Base-by-base conservation (phyloP, 352 stramenopile species). In the Phytophthora pini region DNA sequence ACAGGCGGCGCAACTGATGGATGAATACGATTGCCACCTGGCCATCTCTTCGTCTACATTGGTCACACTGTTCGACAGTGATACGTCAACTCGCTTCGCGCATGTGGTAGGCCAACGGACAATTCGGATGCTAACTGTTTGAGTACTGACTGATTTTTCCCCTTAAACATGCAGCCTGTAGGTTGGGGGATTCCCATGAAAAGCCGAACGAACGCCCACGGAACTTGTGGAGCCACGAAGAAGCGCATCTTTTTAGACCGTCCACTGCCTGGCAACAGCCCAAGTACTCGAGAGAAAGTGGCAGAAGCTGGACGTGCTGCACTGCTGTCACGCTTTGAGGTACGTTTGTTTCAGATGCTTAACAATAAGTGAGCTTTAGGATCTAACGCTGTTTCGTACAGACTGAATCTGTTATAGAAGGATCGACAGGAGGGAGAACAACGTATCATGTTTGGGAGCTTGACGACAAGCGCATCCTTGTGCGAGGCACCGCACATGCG, bases 361-460 rank as follows among this genome's bases (percentile, higher is more conserved):
- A 43, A 40, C 4, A 9, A 38, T 20, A 20, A 20, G 17, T 20
- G 17, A 20, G 17, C 0, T 17, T 15, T 29, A 4, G 8, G 6
- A 12, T 34, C 31, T 36, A 36, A 36, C 31, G 10, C 20, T 11
- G 20, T 32, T 40, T 31, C 7, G 11, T 61, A 20, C n/a, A 73
- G 69, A 27, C 26, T 4, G 56, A 74, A 24, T 74, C 69, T 17
- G 29, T 68, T 31, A 15, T 39, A 40, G 64, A 71, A 29, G 64
- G 59, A 48, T 77, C 64, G 4, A 74, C 58, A 17, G 69, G 48
- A 5, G 58, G 66, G 32, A 45, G 61, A 40, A 78, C 72, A 4
- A 59, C 69, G 1, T 95, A 95, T 32, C 74, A 93, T 49, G 63
- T 93, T 5, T 95, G 87, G 85, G 58, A 82, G 29, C 61, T 93